Evolutionary conservation across 2,329 filamentous ascomycete species (phyloP), one percentile per base, ranked within the genome.

Genomic region (Alternaria brassicicola): DNA sequence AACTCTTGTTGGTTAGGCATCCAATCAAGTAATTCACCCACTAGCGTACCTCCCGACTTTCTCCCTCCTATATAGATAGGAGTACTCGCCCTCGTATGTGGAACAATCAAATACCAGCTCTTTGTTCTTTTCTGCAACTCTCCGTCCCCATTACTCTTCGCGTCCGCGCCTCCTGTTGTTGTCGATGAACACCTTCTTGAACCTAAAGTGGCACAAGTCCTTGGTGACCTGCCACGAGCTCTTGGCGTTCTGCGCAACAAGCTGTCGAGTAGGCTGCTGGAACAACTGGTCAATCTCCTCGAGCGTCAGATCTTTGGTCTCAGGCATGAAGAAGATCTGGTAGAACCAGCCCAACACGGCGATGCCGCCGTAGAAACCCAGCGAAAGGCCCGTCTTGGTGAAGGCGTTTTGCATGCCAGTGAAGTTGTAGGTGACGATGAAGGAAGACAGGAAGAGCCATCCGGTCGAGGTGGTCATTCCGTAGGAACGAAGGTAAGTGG

Each of bases 351-450:
- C 89, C 0, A 91, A 9, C 0, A 89, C 82, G 0, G 89, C 89
- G 52, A 91, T 91, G 15, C 89, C 89, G 4, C 89, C 89, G 73
- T 90, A 92, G 77, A 92, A 91, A 3, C 89, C 89, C 0, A 91
- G 82, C 0, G 85, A 81, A 0, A 91, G 79, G 9, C 89, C 89
- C 1, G 87, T 90, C 31, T 78, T 81, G 7, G 82, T 85, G 84
- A 92, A 89, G n/a, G 85, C 84, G 0, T 83, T 73, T 74, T 89
- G 85, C 89, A 91, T 92, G 9, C 82, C 81, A 0, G 84, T 83
- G 78, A 91, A 92, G 81, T 91, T 91, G 81, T 91, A 91, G 9
- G 89, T 91, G 50, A 91, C 88, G 65, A 90, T 82, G 78, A 91
- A 91, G 2, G 87, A 89, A 51, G 84, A 86, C 21, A 91, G 81